Evolutionary conservation across 1,284 basidiomycete species (phyloP).

Genomic region (Anthracocystis panici-leucophaei): DNA sequence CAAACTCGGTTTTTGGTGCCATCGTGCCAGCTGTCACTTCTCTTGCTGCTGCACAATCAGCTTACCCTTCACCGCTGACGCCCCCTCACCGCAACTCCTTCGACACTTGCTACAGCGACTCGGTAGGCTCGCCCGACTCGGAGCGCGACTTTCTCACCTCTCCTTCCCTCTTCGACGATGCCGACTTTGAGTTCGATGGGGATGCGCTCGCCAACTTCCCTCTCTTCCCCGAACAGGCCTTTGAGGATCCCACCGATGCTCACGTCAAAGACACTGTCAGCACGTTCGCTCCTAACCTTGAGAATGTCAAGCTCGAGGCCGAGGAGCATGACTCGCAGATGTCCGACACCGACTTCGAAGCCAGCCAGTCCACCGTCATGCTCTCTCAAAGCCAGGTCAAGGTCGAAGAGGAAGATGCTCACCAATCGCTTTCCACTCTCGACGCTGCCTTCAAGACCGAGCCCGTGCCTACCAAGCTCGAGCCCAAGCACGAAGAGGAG

Average conservation of each 20-base stretch:
- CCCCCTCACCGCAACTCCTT: constrained; percentile 41
- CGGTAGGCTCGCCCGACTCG: constrained; percentile 47
- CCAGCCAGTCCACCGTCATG: constrained; percentile 45
- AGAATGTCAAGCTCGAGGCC: constrained; percentile 46
- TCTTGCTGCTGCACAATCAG: not conserved
- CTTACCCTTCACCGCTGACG: constrained; percentile 24
- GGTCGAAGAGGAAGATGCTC: constrained; percentile 28
- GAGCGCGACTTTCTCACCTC: constrained; percentile 51
- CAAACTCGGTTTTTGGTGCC: not conserved
- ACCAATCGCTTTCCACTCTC: constrained; percentile 22
- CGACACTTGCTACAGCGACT: constrained; percentile 45
- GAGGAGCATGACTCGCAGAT: constrained; percentile 30
- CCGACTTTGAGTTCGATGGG: constrained; percentile 43
- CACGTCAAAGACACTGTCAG: constrained; percentile 17
- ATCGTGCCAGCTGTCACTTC: not conserved
- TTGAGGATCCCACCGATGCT: constrained; percentile 22
- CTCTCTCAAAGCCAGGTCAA: constrained; percentile 33
- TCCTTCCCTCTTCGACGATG: constrained; percentile 48
- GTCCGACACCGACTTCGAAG: constrained; percentile 17
- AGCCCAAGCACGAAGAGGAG: constrained; percentile 26
- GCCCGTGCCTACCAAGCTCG: constrained; percentile 12
- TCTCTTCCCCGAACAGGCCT: constrained; percentile 36
- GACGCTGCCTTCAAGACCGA: constrained; percentile 42
- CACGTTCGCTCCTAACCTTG: constrained; percentile 24
- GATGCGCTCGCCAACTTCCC: constrained; percentile 34